phyloP scores from a whole-genome alignment of 495 filamentous ascomycete genomes.

The Aspergillus leporis region DNA sequence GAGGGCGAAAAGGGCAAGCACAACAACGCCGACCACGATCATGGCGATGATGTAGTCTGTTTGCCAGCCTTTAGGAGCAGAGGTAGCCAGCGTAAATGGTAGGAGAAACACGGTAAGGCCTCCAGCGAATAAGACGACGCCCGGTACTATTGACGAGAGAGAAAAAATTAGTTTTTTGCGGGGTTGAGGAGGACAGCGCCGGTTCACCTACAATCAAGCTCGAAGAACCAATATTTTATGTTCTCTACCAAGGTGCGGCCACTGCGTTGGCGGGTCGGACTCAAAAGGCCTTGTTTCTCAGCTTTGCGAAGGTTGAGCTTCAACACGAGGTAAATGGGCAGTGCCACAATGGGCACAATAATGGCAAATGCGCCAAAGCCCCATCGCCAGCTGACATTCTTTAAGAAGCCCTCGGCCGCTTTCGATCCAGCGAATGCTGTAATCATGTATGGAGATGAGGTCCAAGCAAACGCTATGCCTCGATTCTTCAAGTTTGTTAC shows the following conservation, averaged over 20 bases:
- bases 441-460: slow-evolving; percentile 51
- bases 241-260: slow-evolving; percentile 41
- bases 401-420: slow-evolving; percentile 39
- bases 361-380: slow-evolving; percentile 59
- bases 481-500: slow-evolving; percentile 59
- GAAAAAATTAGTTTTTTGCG: not conserved
- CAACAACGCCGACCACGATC: slow-evolving; percentile 55
- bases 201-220: slow-evolving; percentile 56
- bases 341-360: slow-evolving; percentile 52
- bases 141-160: slow-evolving; percentile 34
- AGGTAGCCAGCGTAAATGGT: slow-evolving; percentile 55
- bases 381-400: slow-evolving; percentile 59
- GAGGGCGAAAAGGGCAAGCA: slow-evolving; percentile 55
- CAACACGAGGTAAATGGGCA: slow-evolving; percentile 50
- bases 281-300: slow-evolving; percentile 32
- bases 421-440: slow-evolving; percentile 42
- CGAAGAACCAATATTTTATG: slow-evolving; percentile 51
- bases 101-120: slow-evolving; percentile 62
- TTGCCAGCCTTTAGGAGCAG: slow-evolving; percentile 47
- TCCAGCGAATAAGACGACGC: slow-evolving; percentile 55
- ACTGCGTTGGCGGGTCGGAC: slow-evolving; percentile 25
- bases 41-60: slow-evolving; percentile 55
- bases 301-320: slow-evolving; percentile 57
- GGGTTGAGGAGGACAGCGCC: not conserved
- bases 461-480: slow-evolving; percentile 58